Evolutionary conservation across 257 asterid species (phyloP).

Genomic region (Plectranthus barbatus): DNA sequence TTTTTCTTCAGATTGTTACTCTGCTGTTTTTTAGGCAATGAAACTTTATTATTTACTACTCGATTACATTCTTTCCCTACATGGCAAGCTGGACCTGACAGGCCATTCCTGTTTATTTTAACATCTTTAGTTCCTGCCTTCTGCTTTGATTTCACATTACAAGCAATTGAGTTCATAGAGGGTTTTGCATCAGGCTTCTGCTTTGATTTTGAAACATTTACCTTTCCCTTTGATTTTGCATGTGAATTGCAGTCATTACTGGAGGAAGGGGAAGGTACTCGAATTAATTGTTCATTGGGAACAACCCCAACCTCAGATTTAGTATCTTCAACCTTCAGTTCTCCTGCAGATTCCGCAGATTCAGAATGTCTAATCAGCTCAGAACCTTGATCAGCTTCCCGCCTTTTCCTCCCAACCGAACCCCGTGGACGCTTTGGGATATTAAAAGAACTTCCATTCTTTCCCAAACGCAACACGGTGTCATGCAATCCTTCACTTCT

Average conservation of each 20-base stretch:
- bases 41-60: slow-evolving; percentile 31
- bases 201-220: slow-evolving; percentile 21
- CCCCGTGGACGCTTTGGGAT: slow-evolving; percentile 92
- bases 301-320: slow-evolving; percentile 31
- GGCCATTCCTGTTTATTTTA: slow-evolving; percentile 25
- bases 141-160: slow-evolving; percentile 28
- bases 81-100: slow-evolving; percentile 24
- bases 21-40: slow-evolving; percentile 31
- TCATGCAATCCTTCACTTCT: slow-evolving; percentile 38
- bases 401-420: slow-evolving; percentile 48
- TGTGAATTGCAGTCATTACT: slow-evolving; percentile 7
- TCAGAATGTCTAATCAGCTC: slow-evolving; percentile 27
- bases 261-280: slow-evolving; percentile 17
- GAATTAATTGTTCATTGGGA: slow-evolving; percentile 24
- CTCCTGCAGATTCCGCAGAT: slow-evolving; percentile 26
- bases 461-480: slow-evolving; percentile 46
- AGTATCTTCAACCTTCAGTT: slow-evolving; percentile 26
- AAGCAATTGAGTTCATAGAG: slow-evolving; percentile 19
- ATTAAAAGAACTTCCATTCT: slow-evolving; percentile 43
- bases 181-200: slow-evolving; percentile 23
- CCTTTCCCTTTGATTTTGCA: slow-evolving; percentile 13
- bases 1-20: slow-evolving; percentile 45
- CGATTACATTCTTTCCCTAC: slow-evolving; percentile 26
- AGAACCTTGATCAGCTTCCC: slow-evolving; percentile 26
- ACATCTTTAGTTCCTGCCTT: slow-evolving; percentile 30